Evolutionary conservation across 441 rosid species (phyloP).

Genomic region (Eruca vesicaria): DNA sequence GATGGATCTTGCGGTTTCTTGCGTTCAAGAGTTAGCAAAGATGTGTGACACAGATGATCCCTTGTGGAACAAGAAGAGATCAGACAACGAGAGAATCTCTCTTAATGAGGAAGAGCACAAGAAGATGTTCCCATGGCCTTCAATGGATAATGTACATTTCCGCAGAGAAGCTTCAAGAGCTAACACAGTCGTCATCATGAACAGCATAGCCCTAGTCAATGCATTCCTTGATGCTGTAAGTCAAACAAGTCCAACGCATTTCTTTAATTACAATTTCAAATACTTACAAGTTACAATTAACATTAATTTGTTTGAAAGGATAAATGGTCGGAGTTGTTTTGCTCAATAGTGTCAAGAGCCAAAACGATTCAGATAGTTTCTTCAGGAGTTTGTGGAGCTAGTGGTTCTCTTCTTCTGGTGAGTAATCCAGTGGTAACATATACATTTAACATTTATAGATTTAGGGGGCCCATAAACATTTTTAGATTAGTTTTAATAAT

Average conservation of each 20-base stretch:
- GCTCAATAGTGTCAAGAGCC: conserved; percentile 72
- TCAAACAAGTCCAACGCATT: not conserved
- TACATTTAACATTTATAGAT: not conserved
- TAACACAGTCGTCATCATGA: conserved; percentile 68
- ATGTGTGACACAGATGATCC: conserved; percentile 55
- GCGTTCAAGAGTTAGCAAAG: conserved; percentile 56
- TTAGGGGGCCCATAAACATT: not conserved
- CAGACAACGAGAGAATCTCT: conserved; percentile 7
- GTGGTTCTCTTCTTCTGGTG: conserved; percentile 78
- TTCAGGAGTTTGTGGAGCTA: conserved; percentile 49
- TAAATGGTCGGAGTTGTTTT: conserved; percentile 83
- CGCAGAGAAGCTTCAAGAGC: conserved; percentile 68
- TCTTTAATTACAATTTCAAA: not conserved
- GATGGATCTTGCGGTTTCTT: conserved; percentile 61
- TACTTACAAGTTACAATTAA: too few relatives aligned
- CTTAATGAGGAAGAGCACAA: conserved; percentile 63
- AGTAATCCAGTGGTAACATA: not conserved
- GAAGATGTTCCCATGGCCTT: conserved; percentile 56
- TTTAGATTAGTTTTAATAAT: not conserved
- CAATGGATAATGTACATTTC: conserved; percentile 37
- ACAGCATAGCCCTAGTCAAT: conserved; percentile 65
- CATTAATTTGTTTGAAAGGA: conserved; percentile 34
- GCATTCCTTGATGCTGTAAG: conserved; percentile 81
- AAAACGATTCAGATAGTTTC: conserved; percentile 61
- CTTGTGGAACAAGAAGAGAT: conserved; percentile 56